These are phyloP conservation scores for Davidsoniella australis DNA, from an alignment of 2,329 filamentous ascomycete genomes.

Conservation along the genomic window DNA sequence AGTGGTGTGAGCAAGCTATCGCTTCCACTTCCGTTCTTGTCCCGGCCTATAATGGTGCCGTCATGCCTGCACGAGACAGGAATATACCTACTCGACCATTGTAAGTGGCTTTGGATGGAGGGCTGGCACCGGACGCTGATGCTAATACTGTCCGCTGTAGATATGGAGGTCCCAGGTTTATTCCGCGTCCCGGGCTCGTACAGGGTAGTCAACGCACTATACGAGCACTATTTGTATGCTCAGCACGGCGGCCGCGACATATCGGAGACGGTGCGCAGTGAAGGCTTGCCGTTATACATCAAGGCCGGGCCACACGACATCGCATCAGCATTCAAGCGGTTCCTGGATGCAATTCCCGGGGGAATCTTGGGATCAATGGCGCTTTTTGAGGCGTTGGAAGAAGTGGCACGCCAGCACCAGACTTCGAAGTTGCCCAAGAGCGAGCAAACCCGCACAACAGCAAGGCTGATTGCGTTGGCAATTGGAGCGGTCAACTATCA, in stretches of 20 bases:
- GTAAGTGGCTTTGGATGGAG: conserved; percentile 20
- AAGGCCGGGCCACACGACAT: conserved; percentile 45
- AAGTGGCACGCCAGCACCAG: conserved; percentile 15
- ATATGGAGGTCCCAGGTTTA: conserved; percentile 35
- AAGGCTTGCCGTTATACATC: conserved; percentile 43
- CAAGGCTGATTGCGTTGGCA: conserved; percentile 47
- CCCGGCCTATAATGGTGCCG: conserved; percentile 39
- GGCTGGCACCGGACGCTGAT: background rate
- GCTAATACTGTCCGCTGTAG: conserved; percentile 10
- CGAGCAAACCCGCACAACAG: conserved; percentile 38
- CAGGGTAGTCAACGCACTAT: conserved; percentile 38
- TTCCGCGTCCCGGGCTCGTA: conserved; percentile 47
- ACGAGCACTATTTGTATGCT: conserved; percentile 40
- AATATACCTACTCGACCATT: conserved; percentile 45
- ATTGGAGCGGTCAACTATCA: conserved; percentile 41
- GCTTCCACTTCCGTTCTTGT: conserved; percentile 40
- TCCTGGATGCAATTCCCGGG: conserved; percentile 45
- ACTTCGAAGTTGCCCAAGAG: conserved; percentile 35
- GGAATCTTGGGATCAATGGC: conserved; percentile 47
- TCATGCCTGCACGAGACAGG: conserved; percentile 50
- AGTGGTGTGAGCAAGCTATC: conserved; percentile 46
- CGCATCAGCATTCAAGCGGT: conserved; percentile 47
- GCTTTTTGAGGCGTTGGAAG: conserved; percentile 43
- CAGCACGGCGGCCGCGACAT: conserved; percentile 12
- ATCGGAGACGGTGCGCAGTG: conserved; percentile 38